Conservation (phyloP, 129 eudicot genomes). For the Heracleum sosnowskyi region DNA sequence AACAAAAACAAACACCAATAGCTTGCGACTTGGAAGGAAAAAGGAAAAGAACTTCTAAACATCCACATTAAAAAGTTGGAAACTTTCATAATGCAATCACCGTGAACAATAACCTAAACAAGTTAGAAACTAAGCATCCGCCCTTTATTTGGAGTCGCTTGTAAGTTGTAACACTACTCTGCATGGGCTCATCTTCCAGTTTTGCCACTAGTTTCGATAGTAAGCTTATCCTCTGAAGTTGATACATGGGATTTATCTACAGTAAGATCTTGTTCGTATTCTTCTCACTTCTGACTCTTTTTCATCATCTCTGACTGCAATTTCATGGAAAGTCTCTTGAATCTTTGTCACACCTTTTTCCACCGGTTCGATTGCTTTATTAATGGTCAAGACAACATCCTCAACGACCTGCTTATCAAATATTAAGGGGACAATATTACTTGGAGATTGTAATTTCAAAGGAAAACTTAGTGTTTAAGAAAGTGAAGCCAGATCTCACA, state of each 20-base stretch:
- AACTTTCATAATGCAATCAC: not conserved
- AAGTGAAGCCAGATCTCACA: conserved; percentile 29
- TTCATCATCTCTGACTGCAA: conserved; percentile 40
- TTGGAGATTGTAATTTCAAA: not conserved
- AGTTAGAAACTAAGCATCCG: not conserved
- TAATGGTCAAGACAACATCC: conserved; percentile 83
- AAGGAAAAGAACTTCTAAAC: not conserved
- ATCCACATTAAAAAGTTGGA: not conserved
- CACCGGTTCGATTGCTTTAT: conserved; percentile 88
- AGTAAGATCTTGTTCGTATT: conserved; percentile 38
- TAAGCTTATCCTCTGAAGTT: conserved; percentile 10
- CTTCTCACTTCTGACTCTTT: conserved; percentile 45
- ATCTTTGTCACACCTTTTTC: conserved; percentile 89
- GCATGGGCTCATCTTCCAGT: not conserved
- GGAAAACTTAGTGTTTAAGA: not conserved
- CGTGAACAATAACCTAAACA: not conserved
- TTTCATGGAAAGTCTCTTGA: conserved; percentile 75
- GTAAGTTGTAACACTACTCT: no score
- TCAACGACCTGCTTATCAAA: conserved; percentile 54
- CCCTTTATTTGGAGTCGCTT: not conserved
- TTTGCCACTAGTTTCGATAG: not conserved
- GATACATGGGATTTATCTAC: conserved; percentile 14
- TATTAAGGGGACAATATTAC: not conserved
- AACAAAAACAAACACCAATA: not conserved
- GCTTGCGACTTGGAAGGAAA: no score